Evolutionary conservation across 1,284 basidiomycete genomes (phyloP), one percentile per base, ranked within the genome.

Genomic region (Anthracocystis walkeri): DNA sequence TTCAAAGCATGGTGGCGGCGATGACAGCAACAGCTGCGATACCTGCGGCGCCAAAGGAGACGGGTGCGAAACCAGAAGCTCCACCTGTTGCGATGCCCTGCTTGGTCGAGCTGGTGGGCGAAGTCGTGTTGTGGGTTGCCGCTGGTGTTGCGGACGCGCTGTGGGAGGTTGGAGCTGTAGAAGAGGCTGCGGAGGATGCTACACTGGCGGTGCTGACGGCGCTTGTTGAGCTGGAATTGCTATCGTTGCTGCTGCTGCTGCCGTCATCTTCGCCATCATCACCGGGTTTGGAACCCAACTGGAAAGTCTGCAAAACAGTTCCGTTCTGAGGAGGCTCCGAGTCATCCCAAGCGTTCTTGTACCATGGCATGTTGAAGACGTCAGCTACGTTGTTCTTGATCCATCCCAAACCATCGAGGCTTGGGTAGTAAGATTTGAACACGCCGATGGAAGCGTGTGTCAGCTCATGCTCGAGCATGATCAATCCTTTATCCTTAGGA

Each of bases 381-480:
- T 81, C 77, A 21, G 76, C 61, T 5, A 81, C 51, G 45, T 72
- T 65, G 45, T 45, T 27, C 1, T 68, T 33, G 20, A 40, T 88
- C 93, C 93, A 95, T 33, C 90, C 90, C 69, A 90, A 90, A 14
- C 87, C 71, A 59, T 87, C 86, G 81, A 94, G 90, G 46, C 89
- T 68, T 4, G 91, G 90, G 84, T 89, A 94, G 14, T 89, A 85
- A 56, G 87, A 86, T 14, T 92, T 91, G 87, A 94, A 95, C 7
- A 89, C 89, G 50, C 88, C 82, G 42, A 93, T 90, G 23, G 91
- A 88, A 64, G 87, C 81, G 50, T 89, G 86, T 20, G 87, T 89
- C n/a, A 91, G 86, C 85, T 95, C 94, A 86, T 96, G 94, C 86
- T 95, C 92, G 71, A 95, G 88, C 66, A 93, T 88, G 76, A 94